A percentile compares a stretch with the other conserved stretches of the same genome.
These are phyloP conservation scores for Deinandra increscens DNA, from an alignment of 129 eudicot genomes.

Conservation along the genomic window DNA sequence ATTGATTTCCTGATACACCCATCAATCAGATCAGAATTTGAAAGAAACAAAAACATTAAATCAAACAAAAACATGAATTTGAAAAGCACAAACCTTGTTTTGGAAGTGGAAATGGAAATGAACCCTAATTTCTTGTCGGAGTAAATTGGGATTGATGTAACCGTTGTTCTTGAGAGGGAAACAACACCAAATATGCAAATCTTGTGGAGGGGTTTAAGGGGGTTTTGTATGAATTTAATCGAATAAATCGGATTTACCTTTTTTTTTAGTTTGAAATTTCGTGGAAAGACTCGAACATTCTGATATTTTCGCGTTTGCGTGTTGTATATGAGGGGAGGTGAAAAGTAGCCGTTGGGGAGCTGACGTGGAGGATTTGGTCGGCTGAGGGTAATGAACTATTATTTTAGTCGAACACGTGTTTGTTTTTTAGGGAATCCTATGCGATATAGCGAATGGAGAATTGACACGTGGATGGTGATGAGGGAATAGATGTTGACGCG, in stretches of 20 bases:
- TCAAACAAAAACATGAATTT: background rate
- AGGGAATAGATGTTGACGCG: background rate
- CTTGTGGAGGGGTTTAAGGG: background rate
- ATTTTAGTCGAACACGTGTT: background rate
- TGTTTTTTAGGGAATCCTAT: background rate
- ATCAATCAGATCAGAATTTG: background rate
- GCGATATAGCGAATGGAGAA: background rate
- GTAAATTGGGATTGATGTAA: background rate
- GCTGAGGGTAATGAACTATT: background rate
- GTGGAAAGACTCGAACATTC: background rate
- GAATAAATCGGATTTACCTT: background rate
- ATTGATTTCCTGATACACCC: background rate
- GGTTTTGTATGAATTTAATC: background rate
- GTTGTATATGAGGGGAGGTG: background rate
- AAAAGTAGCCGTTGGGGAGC: constrained; percentile 2
- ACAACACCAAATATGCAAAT: background rate
- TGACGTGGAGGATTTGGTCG: constrained; percentile 10
- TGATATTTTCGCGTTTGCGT: background rate
- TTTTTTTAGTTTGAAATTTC: background rate
- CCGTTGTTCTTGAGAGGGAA: constrained; percentile 4
- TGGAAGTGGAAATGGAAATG: background rate
- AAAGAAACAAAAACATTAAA: no score
- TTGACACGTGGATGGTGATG: background rate
- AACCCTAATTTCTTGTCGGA: background rate
- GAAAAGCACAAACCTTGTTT: background rate